Evolutionary conservation across 768 basidiomycete genomes (phyloP).

Genomic region (Boletus barrowsii): DNA sequence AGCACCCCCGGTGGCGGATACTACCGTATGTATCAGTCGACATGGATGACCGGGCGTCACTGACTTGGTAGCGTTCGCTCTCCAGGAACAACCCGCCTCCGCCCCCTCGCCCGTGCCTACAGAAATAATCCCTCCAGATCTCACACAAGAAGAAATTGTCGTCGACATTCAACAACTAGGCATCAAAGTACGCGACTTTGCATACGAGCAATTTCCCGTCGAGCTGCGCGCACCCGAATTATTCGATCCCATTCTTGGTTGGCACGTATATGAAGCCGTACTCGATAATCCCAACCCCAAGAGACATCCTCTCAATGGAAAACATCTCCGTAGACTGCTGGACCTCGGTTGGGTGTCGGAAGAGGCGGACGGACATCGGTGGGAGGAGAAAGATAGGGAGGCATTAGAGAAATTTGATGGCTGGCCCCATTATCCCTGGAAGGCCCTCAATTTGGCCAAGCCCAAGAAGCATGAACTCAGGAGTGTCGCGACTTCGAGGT

Average conservation of each 20-base stretch:
- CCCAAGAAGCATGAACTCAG: slow-evolving; percentile 26
- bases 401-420: slow-evolving; percentile 26
- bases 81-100: slow-evolving; percentile 8
- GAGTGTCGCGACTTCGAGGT: slow-evolving; percentile 25
- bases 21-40: slow-evolving; percentile 21
- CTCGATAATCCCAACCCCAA: slow-evolving; percentile 18
- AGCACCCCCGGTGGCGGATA: slow-evolving; percentile 16
- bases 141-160: slow-evolving; percentile 34
- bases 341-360: slow-evolving; percentile 29
- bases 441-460: slow-evolving; percentile 18
- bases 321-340: slow-evolving; percentile 27
- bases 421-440: slow-evolving; percentile 27
- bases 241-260: slow-evolving; percentile 31
- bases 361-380: slow-evolving; percentile 20
- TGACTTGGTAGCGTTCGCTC: neutral
- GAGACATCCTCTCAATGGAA: slow-evolving; percentile 22
- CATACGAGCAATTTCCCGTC: slow-evolving; percentile 19
- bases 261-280: slow-evolving; percentile 30
- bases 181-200: slow-evolving; percentile 34
- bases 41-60: neutral
- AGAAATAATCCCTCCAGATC: slow-evolving; percentile 31
- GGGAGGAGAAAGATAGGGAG: slow-evolving; percentile 26
- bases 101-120: slow-evolving; percentile 33
- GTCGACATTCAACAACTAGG: slow-evolving; percentile 29
- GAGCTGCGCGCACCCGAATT: slow-evolving; percentile 22